These are phyloP conservation scores for Carex sylvatica DNA, from an alignment of 202 grass and related monocot species.

Conservation along the genomic window DNA sequence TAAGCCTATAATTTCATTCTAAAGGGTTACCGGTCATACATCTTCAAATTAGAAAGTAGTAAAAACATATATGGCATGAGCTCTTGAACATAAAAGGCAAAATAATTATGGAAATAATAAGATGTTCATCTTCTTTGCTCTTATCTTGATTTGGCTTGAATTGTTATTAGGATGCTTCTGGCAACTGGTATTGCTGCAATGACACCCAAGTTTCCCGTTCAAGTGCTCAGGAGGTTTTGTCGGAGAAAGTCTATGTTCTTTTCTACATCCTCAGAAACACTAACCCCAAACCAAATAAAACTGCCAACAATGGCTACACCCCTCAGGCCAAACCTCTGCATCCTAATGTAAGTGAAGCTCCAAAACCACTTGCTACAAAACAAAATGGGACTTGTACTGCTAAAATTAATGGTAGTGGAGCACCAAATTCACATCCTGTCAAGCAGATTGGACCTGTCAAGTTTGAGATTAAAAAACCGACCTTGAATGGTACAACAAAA, in stretches of 20 bases:
- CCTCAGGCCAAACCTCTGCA: conserved; percentile 57
- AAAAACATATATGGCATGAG: background rate
- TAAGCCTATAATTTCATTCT: background rate
- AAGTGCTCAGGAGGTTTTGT: conserved; percentile 83
- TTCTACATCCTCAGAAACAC: conserved; percentile 78
- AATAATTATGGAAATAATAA: background rate
- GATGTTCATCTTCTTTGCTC: conserved; percentile 9
- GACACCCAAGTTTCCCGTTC: conserved; percentile 84
- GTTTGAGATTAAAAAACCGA: conserved; percentile 46
- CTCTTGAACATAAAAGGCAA: background rate
- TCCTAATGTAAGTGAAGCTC: conserved; percentile 56
- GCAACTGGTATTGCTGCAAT: conserved; percentile 93
- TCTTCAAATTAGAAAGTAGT: background rate
- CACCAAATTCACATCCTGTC: conserved; percentile 46
- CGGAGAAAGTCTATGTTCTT: conserved; percentile 98
- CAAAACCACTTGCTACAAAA: conserved; percentile 52
- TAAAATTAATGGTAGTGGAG: conserved; percentile 63
- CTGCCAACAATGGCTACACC: conserved; percentile 59
- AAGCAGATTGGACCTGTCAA: conserved; percentile 76
- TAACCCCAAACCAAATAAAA: conserved; percentile 48
- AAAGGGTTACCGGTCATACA: background rate
- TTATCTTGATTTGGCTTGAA: conserved; percentile 36
- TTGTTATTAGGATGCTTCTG: conserved; percentile 68
- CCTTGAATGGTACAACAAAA: conserved; percentile 52
- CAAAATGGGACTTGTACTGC: conserved; percentile 48